Base-by-base conservation (phyloP, 257 asterid species). In the Ocimum tenuiflorum region DNA sequence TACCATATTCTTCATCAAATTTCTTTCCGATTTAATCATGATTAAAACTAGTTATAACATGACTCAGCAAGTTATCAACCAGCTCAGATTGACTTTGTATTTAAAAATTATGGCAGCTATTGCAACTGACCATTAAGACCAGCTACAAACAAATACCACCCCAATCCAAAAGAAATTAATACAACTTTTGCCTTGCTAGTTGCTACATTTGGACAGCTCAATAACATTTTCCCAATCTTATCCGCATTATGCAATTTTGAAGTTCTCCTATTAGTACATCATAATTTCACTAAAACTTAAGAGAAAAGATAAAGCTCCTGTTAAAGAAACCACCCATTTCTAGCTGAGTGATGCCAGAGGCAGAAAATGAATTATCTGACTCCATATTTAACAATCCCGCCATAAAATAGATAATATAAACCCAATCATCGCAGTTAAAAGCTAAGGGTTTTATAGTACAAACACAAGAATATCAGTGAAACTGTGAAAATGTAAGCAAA, bases 371-470 rank as follows among this genome's bases (percentile, higher is more conserved):
- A n/a, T n/a, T n/a, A n/a, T n/a, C n/a, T n/a, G n/a, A n/a, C n/a
- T n/a, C n/a, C n/a, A n/a, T n/a, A n/a, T n/a, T n/a, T n/a, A n/a
- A n/a, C n/a, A n/a, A n/a, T n/a, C n/a, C n/a, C n/a, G n/a, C n/a
- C n/a, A 54, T 15, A 27, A 15, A 13, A 35, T 2, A 19, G 47
- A 41, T n/a, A 45, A 20, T 10, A 17, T 17, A 59, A 49, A 47
- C 64, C 67, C 57, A 65, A 49, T 45, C 11, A 42, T 15, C 9
- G 41, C 31, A 19, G 23, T 29, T 38, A 41, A 8, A 41, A 5
- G 14, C 53, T 36, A 41, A 41, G 56, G 73, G 78, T 55, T 67
- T 67, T 63, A 48, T 65, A 67, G 68, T 73, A 8, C 7, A 31
- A 57, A 29, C 42, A 33, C 68, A 48, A 33, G 57, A 63, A 53